Base-by-base conservation (phyloP, 108 stramenopile species). In the Conticribra guillardii region DNA sequence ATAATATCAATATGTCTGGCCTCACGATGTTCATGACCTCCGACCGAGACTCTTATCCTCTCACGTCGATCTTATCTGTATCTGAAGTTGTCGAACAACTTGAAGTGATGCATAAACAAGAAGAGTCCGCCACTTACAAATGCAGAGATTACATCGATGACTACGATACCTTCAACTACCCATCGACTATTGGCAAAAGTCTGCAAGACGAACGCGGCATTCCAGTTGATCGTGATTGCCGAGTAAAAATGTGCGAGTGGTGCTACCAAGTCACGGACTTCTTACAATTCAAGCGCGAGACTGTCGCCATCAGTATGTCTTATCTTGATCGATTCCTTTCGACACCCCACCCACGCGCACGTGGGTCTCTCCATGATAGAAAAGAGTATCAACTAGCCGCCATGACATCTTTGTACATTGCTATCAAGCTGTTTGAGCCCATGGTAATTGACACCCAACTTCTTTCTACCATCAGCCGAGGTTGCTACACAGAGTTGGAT, bases 381-480 rank as follows among this genome's bases (percentile, higher is more conserved):
- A 54, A 46, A 18, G 85, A 85, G 23, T 92, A 84, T 55, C 91
- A 92, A 59, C 67, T 92, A 7, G 87, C 85, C 7, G 88, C 91
- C 65, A 89, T 92, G 88, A 87, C 88, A 11, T 73, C 79, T 37
- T 60, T 92, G n/a, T 92, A 88, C 71, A 79, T 92, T 37, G 88
- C 91, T 53, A 88, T 92, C 64, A 92, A 92, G 60, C 46, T 92
- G 4, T 81, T 85, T 49, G 91, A 92, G 62, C 91, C 91, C 46
- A 4, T 65, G 23, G 51, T 34, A 22, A 65, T 73, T 55, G 64
- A 62, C 22, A 63, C 54, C 15, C 9, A 15, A 4, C 59, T 69
- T 2, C 47, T 76, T 19, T 30, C 44, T 22, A 11, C 27, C 2
- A 56, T 74, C 17, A 66, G 73, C 73, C 55, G 49, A 47, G 65